Percentiles rank a stretch among this genome's conserved stretches.
Evolutionary conservation across 306 rosid species (phyloP).

Genomic region (Spatholobus suberectus): DNA sequence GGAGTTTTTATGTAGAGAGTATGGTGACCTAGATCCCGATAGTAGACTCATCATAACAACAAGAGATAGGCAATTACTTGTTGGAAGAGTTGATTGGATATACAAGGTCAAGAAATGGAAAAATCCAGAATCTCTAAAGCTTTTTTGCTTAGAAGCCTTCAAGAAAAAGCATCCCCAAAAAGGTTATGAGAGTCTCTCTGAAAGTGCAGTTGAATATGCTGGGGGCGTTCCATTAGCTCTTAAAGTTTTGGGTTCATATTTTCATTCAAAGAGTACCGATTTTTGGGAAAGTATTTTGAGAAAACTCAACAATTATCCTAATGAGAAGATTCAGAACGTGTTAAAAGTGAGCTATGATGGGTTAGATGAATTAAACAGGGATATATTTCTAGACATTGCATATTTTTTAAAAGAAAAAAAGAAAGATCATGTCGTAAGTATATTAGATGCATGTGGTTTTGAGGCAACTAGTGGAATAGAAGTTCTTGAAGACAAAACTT

Average conservation of each 20-base stretch:
- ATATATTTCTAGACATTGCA: constrained; percentile 41
- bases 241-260: constrained; percentile 37
- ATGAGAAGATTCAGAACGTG: neutral
- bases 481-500: constrained; percentile 31
- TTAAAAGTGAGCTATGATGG: constrained; percentile 18
- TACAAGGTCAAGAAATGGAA: constrained; percentile 1
- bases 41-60: constrained; percentile 40
- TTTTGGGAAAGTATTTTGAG: constrained; percentile 5
- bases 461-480: constrained; percentile 9
- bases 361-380: neutral
- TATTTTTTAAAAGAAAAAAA: constrained; percentile 25
- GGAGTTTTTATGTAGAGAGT: too few relatives aligned
- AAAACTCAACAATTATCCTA: neutral
- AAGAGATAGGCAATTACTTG: constrained; percentile 18
- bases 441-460: constrained; percentile 40
- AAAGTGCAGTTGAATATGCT: constrained; percentile 15
- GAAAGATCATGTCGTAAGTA: neutral
- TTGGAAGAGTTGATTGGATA: neutral
- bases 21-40: too few relatives aligned
- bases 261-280: neutral
- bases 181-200: neutral
- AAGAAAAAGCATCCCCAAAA: neutral
- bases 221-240: constrained; percentile 36
- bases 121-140: neutral
- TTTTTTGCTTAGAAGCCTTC: constrained; percentile 35